Percentiles rank a stretch among this genome's conserved stretches.
phyloP scores from a whole-genome alignment of 768 basidiomycete genomes.

The Pleurotus giganteus region DNA sequence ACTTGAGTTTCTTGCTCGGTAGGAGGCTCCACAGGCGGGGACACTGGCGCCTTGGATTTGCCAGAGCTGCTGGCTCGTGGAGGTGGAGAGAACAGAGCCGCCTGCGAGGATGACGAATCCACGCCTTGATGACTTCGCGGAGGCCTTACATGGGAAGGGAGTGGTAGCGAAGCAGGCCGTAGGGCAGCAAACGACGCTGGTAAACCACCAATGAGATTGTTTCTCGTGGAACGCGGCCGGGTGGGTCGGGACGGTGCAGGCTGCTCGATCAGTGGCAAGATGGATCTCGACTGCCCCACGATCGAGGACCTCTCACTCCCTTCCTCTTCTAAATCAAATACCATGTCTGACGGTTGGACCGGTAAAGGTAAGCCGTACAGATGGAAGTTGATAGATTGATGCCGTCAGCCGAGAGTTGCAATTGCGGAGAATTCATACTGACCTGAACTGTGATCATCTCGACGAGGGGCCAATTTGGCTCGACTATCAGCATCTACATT shows the following conservation, averaged over 20 bases:
- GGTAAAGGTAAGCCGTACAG: too few species aligned
- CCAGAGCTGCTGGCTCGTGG: slow-evolving; percentile 21
- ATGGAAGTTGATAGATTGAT: neutral
- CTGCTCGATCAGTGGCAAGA: slow-evolving; percentile 43
- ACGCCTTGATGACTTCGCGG: slow-evolving; percentile 36
- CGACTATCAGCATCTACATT: slow-evolving; percentile 31
- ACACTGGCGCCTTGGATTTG: slow-evolving; percentile 8
- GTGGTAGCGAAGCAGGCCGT: slow-evolving; percentile 69
- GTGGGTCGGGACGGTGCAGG: slow-evolving; percentile 29
- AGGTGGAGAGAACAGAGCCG: slow-evolving; percentile 19
- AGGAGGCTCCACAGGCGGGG: neutral
- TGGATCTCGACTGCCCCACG: slow-evolving; percentile 28
- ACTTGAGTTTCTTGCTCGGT: slow-evolving; percentile 40
- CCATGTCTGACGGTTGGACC: slow-evolving; percentile 44
- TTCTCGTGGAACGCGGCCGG: slow-evolving; percentile 28
- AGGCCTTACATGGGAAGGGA: slow-evolving; percentile 56
- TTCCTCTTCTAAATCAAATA: slow-evolving; percentile 71
- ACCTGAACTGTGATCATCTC: slow-evolving; percentile 44
- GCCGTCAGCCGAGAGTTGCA: neutral
- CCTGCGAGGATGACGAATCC: slow-evolving; percentile 21
- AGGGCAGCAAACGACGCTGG: slow-evolving; percentile 58
- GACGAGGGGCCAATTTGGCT: slow-evolving; percentile 23
- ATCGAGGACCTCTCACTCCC: slow-evolving; percentile 26
- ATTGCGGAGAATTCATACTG: slow-evolving; percentile 16
- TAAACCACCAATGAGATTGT: slow-evolving; percentile 34